Conservation (phyloP, 179 eudicot genomes). For the Pouteria campechiana region DNA sequence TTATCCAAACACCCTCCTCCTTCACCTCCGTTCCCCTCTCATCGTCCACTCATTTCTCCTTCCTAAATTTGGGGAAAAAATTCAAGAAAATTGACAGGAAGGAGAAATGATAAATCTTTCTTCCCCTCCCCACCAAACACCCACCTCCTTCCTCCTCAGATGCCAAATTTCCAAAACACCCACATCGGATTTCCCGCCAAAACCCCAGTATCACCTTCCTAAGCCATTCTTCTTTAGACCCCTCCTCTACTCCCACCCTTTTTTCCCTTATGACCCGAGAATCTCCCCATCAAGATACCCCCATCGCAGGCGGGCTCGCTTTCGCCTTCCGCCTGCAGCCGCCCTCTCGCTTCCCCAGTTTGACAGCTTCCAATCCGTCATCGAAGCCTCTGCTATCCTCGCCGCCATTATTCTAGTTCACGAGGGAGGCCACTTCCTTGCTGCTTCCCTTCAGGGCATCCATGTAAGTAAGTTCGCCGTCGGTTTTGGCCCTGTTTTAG, state of each 20-base stretch:
- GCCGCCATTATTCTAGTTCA: conserved; percentile 90
- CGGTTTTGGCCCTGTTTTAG: conserved; percentile 97
- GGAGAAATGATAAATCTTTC: conserved; percentile 23
- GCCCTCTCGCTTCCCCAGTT: conserved; percentile 43
- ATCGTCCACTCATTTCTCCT: background rate
- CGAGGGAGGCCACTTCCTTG: conserved; percentile 91
- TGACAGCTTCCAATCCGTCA: conserved; percentile 37
- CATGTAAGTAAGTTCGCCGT: conserved; percentile 96
- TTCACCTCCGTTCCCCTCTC: background rate
- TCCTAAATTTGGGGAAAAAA: background rate
- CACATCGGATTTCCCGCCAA: conserved; percentile 15
- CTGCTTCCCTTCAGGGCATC: conserved; percentile 88
- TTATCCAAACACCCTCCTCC: conserved; percentile 11
- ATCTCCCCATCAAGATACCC: conserved; percentile 2
- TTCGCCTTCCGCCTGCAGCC: conserved; percentile 23
- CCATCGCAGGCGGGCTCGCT: conserved; percentile 7
- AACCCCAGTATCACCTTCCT: conserved; percentile 25
- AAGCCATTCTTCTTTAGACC: conserved; percentile 9
- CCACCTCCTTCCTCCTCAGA: conserved; percentile 14
- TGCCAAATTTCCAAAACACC: conserved; percentile 22
- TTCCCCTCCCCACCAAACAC: conserved; percentile 18
- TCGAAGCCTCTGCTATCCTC: conserved; percentile 35
- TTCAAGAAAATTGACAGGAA: conserved; percentile 14
- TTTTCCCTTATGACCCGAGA: conserved; percentile 4
- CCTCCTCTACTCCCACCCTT: conserved; percentile 4